Percentiles rank a stretch among this genome's conserved stretches.
Evolutionary conservation across 2,329 filamentous ascomycete genomes (phyloP).

Genomic region (Hypoxylon sp.): DNA sequence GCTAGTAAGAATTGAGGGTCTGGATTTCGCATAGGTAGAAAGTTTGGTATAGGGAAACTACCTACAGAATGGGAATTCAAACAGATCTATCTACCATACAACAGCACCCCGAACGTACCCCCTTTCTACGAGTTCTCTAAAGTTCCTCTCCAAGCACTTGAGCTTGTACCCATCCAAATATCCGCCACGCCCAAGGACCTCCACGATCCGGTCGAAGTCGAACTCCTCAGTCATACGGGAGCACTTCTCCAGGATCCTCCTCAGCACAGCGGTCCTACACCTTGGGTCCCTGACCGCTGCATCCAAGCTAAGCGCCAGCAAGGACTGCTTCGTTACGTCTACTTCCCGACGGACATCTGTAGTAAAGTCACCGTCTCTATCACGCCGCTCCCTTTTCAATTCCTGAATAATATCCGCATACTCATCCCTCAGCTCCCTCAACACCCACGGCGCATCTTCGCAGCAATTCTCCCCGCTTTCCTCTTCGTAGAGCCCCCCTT

Average conservation of each 20-base stretch:
- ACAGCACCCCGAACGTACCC: conserved; percentile 46
- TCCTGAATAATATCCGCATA: conserved; percentile 39
- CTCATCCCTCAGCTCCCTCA: conserved; percentile 41
- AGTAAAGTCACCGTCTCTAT: background rate
- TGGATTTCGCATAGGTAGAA: background rate
- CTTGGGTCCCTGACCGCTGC: conserved; percentile 45
- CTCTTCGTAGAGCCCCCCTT: conserved; percentile 4
- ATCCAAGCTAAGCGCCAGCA: conserved; percentile 45
- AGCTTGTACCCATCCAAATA: conserved; percentile 35
- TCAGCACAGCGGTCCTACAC: conserved; percentile 40
- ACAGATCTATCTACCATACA: conserved; percentile 37
- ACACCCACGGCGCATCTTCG: conserved; percentile 47
- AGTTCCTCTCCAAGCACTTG: conserved; percentile 40
- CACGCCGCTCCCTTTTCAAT: conserved; percentile 28
- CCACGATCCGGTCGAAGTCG: conserved; percentile 42
- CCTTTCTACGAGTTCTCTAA: conserved; percentile 40
- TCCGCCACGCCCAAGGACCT: conserved; percentile 32
- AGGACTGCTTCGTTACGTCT: conserved; percentile 45
- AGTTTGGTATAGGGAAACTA: background rate
- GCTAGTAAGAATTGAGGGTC: background rate
- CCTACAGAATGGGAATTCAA: background rate
- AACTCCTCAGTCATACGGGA: conserved; percentile 43
- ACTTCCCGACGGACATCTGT: background rate
- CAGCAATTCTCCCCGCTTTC: conserved; percentile 23
- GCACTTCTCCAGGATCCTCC: conserved; percentile 46